Evolutionary conservation across 208 protist species (phyloP).

Genomic region (Leishmania major): DNA sequence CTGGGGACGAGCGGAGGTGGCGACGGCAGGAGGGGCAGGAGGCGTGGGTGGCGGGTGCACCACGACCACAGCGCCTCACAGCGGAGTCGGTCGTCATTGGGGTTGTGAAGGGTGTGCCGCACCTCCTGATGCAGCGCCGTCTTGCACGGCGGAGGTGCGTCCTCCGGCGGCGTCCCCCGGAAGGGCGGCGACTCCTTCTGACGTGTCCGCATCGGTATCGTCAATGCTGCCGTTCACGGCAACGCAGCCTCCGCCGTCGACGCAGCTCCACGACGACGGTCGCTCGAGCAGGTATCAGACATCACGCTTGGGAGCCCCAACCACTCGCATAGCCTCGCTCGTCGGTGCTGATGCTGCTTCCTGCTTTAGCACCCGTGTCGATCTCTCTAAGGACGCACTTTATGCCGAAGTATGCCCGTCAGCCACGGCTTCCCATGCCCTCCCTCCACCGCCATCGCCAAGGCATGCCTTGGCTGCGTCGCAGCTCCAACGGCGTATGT

Average conservation of each 20-base stretch:
- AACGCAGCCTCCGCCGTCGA: not conserved
- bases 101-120: not conserved
- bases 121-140: not conserved
- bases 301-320: not conserved
- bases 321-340: not conserved
- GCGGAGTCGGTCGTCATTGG: not conserved
- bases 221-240: not conserved
- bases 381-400: not conserved
- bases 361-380: not conserved
- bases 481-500: not conserved
- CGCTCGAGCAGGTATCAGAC: not conserved
- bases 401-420: not conserved
- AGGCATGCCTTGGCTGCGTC: not conserved
- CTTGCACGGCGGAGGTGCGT: not conserved
- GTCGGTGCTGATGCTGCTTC: not conserved
- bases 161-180: not conserved
- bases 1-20: conserved; percentile 1
- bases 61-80: not conserved
- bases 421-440: not conserved
- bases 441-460: not conserved
- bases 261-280: not conserved
- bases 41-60: not conserved
- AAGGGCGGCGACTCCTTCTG: not conserved
- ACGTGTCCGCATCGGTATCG: not conserved
- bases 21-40: not conserved